Percentiles rank a stretch among this genome's conserved stretches.
phyloP scores from a whole-genome alignment of 2,329 filamentous ascomycete species.

The Davidsoniella eucalypti region DNA sequence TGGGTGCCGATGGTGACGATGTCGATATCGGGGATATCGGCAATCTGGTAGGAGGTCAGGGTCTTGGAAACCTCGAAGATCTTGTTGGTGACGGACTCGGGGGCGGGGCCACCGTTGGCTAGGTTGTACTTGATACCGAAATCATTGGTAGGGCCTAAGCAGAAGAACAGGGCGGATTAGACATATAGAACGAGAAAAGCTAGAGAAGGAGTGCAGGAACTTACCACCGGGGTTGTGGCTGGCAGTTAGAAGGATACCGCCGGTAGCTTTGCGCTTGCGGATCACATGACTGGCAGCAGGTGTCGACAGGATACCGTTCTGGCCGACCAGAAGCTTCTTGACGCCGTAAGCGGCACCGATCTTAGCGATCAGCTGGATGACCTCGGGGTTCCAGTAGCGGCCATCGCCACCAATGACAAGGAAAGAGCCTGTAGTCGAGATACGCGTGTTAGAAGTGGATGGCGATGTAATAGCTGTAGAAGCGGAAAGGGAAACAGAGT shows the following conservation, averaged over 20 bases:
- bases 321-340: slow-evolving; percentile 95
- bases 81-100: slow-evolving; percentile 94
- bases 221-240: slow-evolving; percentile 95
- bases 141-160: slow-evolving; percentile 69
- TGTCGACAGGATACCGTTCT: slow-evolving; percentile 91
- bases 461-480: background rate
- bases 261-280: slow-evolving; percentile 83
- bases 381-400: slow-evolving; percentile 92
- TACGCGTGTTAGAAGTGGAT: background rate
- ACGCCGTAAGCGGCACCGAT: slow-evolving; percentile 94
- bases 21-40: slow-evolving; percentile 74
- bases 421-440: slow-evolving; percentile 39
- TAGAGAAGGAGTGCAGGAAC: slow-evolving; percentile 17
- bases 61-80: slow-evolving; percentile 87
- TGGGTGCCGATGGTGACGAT: slow-evolving; percentile 66
- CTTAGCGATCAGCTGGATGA: slow-evolving; percentile 91
- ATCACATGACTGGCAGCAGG: slow-evolving; percentile 94
- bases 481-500: background rate
- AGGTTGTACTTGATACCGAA: slow-evolving; percentile 99
- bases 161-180: background rate
- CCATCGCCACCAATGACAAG: slow-evolving; percentile 97
- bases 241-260: slow-evolving; percentile 89
- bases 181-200: background rate
- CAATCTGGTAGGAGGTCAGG: slow-evolving; percentile 81
- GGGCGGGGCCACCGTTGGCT: slow-evolving; percentile 85